These are phyloP conservation scores for Stachybotrys chartarum DNA, from an alignment of 2,329 filamentous ascomycete species.

Conservation along the genomic window DNA sequence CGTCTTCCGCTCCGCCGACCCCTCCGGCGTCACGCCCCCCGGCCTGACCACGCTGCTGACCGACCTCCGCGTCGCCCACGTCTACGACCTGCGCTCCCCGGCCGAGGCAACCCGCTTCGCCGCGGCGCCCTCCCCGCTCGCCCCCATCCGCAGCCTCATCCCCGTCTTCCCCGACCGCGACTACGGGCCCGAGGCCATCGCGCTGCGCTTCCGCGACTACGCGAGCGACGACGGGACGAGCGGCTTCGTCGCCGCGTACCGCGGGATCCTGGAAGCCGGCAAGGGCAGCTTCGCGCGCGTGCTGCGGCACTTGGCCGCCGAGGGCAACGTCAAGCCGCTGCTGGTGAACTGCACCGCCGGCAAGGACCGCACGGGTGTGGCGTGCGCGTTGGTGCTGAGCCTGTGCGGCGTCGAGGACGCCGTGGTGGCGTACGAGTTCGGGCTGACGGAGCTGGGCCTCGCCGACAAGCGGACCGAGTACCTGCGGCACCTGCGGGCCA, in stretches of 20 bases:
- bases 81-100: conserved; percentile 64
- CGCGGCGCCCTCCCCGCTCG: conserved; percentile 16
- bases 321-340: conserved; percentile 35
- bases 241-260: conserved; percentile 60
- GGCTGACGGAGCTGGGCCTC: conserved; percentile 57
- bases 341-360: conserved; percentile 70
- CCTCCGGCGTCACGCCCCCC: conserved; percentile 46
- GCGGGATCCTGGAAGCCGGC: conserved; percentile 49
- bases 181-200: conserved; percentile 56
- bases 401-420: conserved; percentile 55
- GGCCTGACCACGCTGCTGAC: conserved; percentile 40
- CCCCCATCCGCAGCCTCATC: conserved; percentile 46
- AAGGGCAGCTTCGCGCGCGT: conserved; percentile 42
- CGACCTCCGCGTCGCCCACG: conserved; percentile 50
- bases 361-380: conserved; percentile 69
- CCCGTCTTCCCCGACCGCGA: conserved; percentile 59
- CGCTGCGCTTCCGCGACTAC: conserved; percentile 54
- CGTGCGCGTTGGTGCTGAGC: conserved; percentile 58
- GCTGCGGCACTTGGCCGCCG: conserved; percentile 46
- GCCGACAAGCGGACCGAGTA: conserved; percentile 44
- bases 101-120: conserved; percentile 45
- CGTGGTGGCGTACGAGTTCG: conserved; percentile 60
- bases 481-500: conserved; percentile 39
- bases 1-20: conserved; percentile 64
- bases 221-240: conserved; percentile 38